Conservation (phyloP, 768 basidiomycete genomes). For the Baorangia bicolor region DNA sequence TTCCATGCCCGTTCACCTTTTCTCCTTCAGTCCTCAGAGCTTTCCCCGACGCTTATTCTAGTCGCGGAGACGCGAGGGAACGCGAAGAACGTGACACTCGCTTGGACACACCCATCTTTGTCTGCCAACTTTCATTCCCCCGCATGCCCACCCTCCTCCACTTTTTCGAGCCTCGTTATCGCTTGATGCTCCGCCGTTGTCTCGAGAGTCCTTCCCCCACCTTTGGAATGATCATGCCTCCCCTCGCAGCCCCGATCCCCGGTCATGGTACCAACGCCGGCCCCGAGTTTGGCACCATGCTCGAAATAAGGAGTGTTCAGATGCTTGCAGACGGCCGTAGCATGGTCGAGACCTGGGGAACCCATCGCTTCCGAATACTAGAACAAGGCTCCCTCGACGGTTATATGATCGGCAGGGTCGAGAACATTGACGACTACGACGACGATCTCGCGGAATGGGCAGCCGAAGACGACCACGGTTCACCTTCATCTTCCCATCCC, state of each 20-base stretch:
- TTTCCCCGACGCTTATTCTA: slow-evolving; percentile 66
- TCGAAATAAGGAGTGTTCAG: slow-evolving; percentile 82
- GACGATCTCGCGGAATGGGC: slow-evolving; percentile 34
- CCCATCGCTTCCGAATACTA: slow-evolving; percentile 77
- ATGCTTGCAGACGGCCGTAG: slow-evolving; percentile 89
- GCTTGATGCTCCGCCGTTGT: slow-evolving; percentile 95
- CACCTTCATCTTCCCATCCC: slow-evolving; percentile 10
- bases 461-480: slow-evolving; percentile 8
- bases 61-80: slow-evolving; percentile 61
- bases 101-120: slow-evolving; percentile 88
- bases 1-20: slow-evolving; percentile 4
- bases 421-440: slow-evolving; percentile 47
- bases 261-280: slow-evolving; percentile 22
- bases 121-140: slow-evolving; percentile 88
- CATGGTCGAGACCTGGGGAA: slow-evolving; percentile 74
- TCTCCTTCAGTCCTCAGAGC: slow-evolving; percentile 56
- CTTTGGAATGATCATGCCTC: slow-evolving; percentile 93
- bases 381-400: slow-evolving; percentile 86
- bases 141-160: slow-evolving; percentile 87
- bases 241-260: slow-evolving; percentile 34
- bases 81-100: slow-evolving; percentile 76
- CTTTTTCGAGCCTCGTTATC: slow-evolving; percentile 93
- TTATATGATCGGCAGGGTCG: slow-evolving; percentile 83
- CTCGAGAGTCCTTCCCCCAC: slow-evolving; percentile 72
- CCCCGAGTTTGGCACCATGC: slow-evolving; percentile 85